Base-by-base conservation (phyloP, 2,329 filamentous ascomycete species). In the Colletotrichum higginsianum region DNA sequence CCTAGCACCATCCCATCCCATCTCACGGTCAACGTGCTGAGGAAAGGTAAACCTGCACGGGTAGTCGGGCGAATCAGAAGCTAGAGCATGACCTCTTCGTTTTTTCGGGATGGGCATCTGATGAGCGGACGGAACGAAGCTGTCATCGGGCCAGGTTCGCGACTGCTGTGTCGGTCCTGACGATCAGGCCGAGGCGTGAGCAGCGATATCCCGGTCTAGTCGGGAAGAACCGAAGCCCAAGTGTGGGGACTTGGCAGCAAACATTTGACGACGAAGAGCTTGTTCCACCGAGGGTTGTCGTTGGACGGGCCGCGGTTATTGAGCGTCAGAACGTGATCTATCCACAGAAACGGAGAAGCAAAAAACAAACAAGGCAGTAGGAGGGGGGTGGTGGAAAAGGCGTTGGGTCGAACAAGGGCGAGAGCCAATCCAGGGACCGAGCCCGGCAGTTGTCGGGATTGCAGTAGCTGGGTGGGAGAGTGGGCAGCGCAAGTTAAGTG, bases 161-260 rank as follows among this genome's bases (percentile, higher is more conserved):
- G 44, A 62, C 35, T 52, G 35, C 42, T 62, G 68, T 64, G 57
- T 47, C 52, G 50, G 64, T 44, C 64, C 68, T 57, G 68, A 38
- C 68, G 68, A 71, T 71, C 64, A 71, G 68, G 64, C 68, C 44
- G 68, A 61, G 58, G 40, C 42, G 2, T 35, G 57, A 61, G 50
- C 64, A 57, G 38, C 67, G 50, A 62, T 52, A 71, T 67, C 67
- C 67, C 42, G 49, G 62, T 60, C 18, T 18, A 12, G 47, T 56
- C 55, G 67, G 63, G 23, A 35, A 55, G 52, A 58, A 42, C 49
- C 30, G 49, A 67, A 57, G 60, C 67, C 67, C 42, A 67, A 71
- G 49, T 67, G 67, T 50, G 67, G 56, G 46, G 67, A 21, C 30
- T 67, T 67, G 56, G 63, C 67, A 60, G 56, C 30, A 71, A 67